phyloP scores from a whole-genome alignment of 2,329 filamentous ascomycete species.

The Xylaria hypoxylon region DNA sequence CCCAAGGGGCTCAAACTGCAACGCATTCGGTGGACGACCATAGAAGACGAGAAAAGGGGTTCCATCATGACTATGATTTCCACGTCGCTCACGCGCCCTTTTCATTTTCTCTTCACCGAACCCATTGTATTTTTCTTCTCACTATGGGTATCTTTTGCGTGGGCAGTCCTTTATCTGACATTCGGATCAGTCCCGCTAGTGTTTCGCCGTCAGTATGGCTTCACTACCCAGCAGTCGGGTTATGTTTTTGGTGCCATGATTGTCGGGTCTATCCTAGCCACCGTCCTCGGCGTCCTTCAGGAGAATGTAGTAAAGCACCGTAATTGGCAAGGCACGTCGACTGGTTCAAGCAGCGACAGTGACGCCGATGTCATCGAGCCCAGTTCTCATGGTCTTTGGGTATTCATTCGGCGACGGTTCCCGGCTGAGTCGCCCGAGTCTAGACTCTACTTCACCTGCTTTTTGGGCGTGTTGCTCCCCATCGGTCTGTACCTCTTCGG shows the following conservation, averaged over 20 bases:
- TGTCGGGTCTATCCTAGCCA: slow-evolving; percentile 73
- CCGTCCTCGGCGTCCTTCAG: slow-evolving; percentile 76
- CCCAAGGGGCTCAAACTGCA: slow-evolving; percentile 46
- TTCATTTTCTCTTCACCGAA: slow-evolving; percentile 80
- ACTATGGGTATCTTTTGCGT: slow-evolving; percentile 89
- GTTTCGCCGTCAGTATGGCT: slow-evolving; percentile 74
- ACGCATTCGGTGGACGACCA: slow-evolving; percentile 83
- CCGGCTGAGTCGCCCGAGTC: slow-evolving; percentile 74
- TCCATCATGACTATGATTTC: slow-evolving; percentile 76
- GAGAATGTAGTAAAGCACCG: slow-evolving; percentile 70
- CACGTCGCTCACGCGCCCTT: slow-evolving; percentile 81
- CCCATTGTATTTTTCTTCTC: slow-evolving; percentile 88
- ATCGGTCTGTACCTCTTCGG: slow-evolving; percentile 85
- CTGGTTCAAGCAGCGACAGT: slow-evolving; percentile 49
- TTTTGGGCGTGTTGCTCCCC: slow-evolving; percentile 80
- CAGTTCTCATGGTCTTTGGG: slow-evolving; percentile 55
- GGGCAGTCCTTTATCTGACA: slow-evolving; percentile 88
- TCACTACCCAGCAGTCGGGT: slow-evolving; percentile 74
- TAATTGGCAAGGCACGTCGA: slow-evolving; percentile 51
- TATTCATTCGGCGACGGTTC: slow-evolving; percentile 59
- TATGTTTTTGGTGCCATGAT: slow-evolving; percentile 80
- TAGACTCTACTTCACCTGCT: slow-evolving; percentile 84
- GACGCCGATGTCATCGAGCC: slow-evolving; percentile 38
- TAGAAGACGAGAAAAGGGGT: slow-evolving; percentile 79
- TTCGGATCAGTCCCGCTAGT: slow-evolving; percentile 85